phyloP scores from a whole-genome alignment of 2,329 filamentous ascomycete species.

The Aphanoascus verrucosus region DNA sequence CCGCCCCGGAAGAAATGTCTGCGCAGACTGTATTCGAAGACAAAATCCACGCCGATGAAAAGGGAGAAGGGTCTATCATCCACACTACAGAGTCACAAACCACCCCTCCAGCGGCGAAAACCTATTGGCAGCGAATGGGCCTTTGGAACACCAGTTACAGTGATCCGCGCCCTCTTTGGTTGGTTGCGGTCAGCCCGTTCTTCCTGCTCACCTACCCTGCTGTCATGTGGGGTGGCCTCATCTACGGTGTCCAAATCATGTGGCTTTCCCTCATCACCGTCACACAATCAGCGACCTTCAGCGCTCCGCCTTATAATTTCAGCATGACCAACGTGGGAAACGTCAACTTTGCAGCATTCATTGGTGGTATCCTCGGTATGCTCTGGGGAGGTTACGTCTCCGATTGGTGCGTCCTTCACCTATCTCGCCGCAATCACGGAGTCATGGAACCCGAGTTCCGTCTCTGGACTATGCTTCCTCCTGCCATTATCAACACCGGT shows the following conservation, averaged over 20 bases:
- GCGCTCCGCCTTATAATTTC: slow-evolving; percentile 23
- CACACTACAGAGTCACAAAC: background rate
- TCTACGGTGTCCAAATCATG: slow-evolving; percentile 22
- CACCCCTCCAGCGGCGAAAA: slow-evolving; percentile 26
- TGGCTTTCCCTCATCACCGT: slow-evolving; percentile 27
- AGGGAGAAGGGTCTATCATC: background rate
- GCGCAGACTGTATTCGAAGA: slow-evolving; percentile 4
- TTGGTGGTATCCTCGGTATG: slow-evolving; percentile 31
- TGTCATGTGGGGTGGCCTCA: slow-evolving; percentile 23
- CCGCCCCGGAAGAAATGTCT: slow-evolving; percentile 4
- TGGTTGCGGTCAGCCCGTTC: slow-evolving; percentile 23
- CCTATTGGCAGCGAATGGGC: slow-evolving; percentile 36
- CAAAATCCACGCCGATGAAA: slow-evolving; percentile 7
- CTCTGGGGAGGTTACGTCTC: slow-evolving; percentile 27
- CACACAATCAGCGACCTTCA: slow-evolving; percentile 24
- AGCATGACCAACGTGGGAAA: slow-evolving; percentile 22
- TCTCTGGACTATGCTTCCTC: slow-evolving; percentile 27
- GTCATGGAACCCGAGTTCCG: slow-evolving; percentile 39
- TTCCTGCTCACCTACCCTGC: slow-evolving; percentile 24
- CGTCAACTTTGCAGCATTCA: slow-evolving; percentile 27
- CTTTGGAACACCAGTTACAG: slow-evolving; percentile 20
- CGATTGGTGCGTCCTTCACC: slow-evolving; percentile 28
- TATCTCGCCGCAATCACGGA: slow-evolving; percentile 30
- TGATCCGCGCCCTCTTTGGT: slow-evolving; percentile 19
- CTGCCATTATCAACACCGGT: slow-evolving; percentile 20